phyloP scores from a whole-genome alignment of 192 early-diverging fungal genomes.

The Coemansia sp. region DNA sequence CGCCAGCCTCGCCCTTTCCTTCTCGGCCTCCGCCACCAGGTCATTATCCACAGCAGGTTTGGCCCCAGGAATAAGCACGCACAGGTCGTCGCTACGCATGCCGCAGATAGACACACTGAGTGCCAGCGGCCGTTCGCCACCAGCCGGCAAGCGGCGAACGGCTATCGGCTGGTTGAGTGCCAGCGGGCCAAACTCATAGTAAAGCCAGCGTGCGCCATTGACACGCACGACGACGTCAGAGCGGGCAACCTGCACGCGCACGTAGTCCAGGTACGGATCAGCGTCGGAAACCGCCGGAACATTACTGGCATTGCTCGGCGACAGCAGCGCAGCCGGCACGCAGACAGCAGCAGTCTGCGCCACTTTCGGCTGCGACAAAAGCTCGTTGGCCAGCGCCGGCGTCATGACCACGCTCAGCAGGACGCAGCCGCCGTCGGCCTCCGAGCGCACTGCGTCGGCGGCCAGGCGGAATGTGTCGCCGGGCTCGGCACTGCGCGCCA shows the following conservation, averaged over 20 bases:
- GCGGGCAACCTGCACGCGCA: conserved; percentile 35
- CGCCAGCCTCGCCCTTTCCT: conserved; percentile 2
- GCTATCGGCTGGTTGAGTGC: conserved; percentile 24
- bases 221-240: conserved; percentile 45
- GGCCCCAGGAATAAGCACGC: neutral
- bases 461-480: conserved; percentile 31
- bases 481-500: conserved; percentile 13
- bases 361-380: conserved; percentile 32
- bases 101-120: conserved; percentile 34
- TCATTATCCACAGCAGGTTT: neutral
- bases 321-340: conserved; percentile 32
- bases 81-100: conserved; percentile 46
- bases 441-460: conserved; percentile 11
- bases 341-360: conserved; percentile 31
- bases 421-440: conserved; percentile 8
- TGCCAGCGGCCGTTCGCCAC: conserved; percentile 2
- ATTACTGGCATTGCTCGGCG: neutral
- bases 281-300: conserved; percentile 12
- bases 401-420: conserved; percentile 31
- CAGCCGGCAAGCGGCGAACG: conserved; percentile 22
- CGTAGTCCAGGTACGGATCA: conserved; percentile 40
- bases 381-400: conserved; percentile 37
- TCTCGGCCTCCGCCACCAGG: conserved; percentile 4
- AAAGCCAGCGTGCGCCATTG: conserved; percentile 36
- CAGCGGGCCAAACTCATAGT: conserved; percentile 13